These are phyloP conservation scores for Atkinsonella hypoxylon DNA, from an alignment of 2,329 filamentous ascomycete species.

Conservation along the genomic window DNA sequence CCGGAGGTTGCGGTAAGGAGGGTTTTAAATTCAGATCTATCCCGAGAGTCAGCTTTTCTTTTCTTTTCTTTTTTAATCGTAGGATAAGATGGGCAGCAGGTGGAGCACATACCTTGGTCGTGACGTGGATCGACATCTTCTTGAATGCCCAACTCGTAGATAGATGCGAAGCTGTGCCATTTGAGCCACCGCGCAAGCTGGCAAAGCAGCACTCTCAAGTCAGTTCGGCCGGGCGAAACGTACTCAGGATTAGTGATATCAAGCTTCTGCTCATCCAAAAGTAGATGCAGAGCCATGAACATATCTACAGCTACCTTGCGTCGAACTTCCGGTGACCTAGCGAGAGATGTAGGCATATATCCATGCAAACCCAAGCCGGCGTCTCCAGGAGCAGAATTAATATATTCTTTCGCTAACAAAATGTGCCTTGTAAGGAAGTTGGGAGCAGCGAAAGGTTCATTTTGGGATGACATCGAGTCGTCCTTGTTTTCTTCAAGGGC, in stretches of 20 bases:
- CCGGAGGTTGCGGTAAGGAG: conserved; percentile 21
- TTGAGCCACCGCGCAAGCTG: conserved; percentile 76
- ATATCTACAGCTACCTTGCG: conserved; percentile 52
- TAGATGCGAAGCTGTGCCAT: conserved; percentile 42
- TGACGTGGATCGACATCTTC: conserved; percentile 28
- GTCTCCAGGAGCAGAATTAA: conserved; percentile 46
- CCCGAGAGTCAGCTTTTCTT: conserved; percentile 6
- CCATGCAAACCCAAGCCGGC: conserved; percentile 40
- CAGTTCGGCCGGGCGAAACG: conserved; percentile 29
- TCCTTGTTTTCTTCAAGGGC: conserved; percentile 43
- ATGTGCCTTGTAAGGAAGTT: conserved; percentile 41
- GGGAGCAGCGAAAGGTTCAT: conserved; percentile 13
- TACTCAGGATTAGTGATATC: conserved; percentile 42
- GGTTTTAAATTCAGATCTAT: conserved; percentile 21
- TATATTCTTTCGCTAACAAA: conserved; percentile 51
- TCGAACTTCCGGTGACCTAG: conserved; percentile 41
- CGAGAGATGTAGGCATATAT: conserved; percentile 51
- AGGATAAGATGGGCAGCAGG: background rate
- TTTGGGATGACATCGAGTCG: conserved; percentile 16
- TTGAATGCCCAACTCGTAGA: conserved; percentile 43
- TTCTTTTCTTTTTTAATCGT: too few species aligned
- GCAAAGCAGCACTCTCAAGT: conserved; percentile 61
- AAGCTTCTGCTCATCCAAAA: conserved; percentile 84
- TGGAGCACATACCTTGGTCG: conserved; percentile 25
- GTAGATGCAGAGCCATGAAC: conserved; percentile 67